phyloP scores from a whole-genome alignment of 1,139 yeast species.

The Pichia sp. region DNA sequence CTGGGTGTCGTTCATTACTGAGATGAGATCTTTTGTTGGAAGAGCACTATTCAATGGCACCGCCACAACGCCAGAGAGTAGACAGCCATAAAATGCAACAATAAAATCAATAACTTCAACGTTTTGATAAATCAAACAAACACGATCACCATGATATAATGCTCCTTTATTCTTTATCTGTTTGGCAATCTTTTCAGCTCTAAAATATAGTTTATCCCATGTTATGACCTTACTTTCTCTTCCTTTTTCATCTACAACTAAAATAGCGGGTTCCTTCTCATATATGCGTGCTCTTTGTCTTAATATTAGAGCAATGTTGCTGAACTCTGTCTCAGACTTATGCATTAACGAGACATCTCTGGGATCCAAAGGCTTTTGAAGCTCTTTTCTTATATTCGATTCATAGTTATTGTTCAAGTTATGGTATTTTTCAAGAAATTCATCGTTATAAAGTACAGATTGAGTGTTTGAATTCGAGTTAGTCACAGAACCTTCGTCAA shows the following conservation, averaged over 20 bases:
- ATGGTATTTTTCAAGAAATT: conserved; percentile 6
- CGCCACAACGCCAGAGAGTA: conserved; percentile 89
- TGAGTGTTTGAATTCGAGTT: conserved; percentile 5
- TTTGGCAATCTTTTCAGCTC: conserved; percentile 84
- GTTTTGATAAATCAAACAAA: conserved; percentile 75
- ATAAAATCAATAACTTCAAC: conserved; percentile 81
- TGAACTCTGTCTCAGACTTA: conserved; percentile 29
- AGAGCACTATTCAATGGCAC: conserved; percentile 78
- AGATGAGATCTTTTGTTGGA: conserved; percentile 57
- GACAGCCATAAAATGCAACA: conserved; percentile 83
- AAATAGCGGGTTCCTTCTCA: conserved; percentile 62
- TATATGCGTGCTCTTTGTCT: conserved; percentile 63
- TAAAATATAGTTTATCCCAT: conserved; percentile 83
- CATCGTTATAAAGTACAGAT: conserved; percentile 6
- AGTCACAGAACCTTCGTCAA: conserved; percentile 1
- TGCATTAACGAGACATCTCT: conserved; percentile 33
- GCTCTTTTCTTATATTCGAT: conserved; percentile 21
- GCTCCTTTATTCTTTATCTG: conserved; percentile 70
- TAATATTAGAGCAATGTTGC: conserved; percentile 63
- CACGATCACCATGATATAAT: conserved; percentile 74
- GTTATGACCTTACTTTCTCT: conserved; percentile 69
- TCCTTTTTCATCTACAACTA: conserved; percentile 68
- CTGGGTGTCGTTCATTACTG: conserved; percentile 66
- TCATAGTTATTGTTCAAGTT: conserved; percentile 4
- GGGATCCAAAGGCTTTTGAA: conserved; percentile 54